phyloP scores from a whole-genome alignment of 495 filamentous ascomycete species.

The Penicillium desertorum region DNA sequence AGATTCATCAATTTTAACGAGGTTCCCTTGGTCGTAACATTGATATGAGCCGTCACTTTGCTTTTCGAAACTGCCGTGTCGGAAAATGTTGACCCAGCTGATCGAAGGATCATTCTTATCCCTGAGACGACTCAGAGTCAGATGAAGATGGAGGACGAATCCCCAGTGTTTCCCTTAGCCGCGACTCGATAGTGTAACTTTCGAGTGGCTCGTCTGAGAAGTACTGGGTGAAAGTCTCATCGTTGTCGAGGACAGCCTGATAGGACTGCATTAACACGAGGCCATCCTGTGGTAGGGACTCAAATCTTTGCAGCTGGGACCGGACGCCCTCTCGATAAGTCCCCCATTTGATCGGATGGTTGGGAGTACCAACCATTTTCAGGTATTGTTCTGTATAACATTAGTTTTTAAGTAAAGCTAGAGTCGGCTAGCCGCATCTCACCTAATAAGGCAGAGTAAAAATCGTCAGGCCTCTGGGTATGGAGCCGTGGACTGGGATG shows the following conservation, averaged over 20 bases:
- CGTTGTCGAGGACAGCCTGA: constrained; percentile 4
- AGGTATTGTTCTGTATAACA: not conserved
- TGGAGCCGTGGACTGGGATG: not conserved
- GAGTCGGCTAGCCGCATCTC: not conserved
- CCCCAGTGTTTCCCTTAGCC: not conserved
- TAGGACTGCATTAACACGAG: not conserved
- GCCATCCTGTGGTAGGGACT: not conserved
- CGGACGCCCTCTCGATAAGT: not conserved
- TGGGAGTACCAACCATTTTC: not conserved
- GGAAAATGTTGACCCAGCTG: constrained; percentile 9
- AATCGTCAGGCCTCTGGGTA: not conserved
- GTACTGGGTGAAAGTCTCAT: constrained; percentile 11
- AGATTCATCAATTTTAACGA: not conserved
- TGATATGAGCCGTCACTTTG: not conserved
- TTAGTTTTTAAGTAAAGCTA: not conserved
- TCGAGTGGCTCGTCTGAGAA: constrained; percentile 1
- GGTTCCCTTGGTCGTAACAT: not conserved
- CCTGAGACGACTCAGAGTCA: not conserved
- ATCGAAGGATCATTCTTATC: not conserved
- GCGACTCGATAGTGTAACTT: constrained; percentile 5
- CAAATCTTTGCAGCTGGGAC: not conserved
- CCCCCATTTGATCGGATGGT: constrained; percentile 4
- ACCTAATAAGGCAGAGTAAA: not conserved
- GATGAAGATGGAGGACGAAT: not conserved
- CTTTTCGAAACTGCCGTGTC: constrained; percentile 7